Base-by-base conservation (phyloP, 805 yeast genomes). In the Wickerhamiella shivajii region DNA sequence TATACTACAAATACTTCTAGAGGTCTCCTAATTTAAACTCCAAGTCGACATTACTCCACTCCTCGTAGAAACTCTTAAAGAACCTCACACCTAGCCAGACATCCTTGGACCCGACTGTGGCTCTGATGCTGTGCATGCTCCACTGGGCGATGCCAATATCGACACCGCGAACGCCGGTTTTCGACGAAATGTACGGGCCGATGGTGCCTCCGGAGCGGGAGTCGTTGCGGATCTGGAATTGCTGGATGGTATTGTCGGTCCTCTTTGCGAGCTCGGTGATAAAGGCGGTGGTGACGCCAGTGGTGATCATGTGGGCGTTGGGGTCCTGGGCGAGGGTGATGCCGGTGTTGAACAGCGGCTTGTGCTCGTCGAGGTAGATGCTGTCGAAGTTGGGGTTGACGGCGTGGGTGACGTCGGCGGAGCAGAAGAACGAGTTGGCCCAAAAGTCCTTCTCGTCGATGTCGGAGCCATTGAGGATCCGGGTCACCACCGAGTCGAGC, bases 151-250 rank as follows among this genome's bases (percentile, higher is more conserved):
- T 75, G 36, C 93, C 93, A 38, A 79, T 55, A 47, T 80, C 93
- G 36, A 78, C 69, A 27, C 87, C 76, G 48, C 56, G 44, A 19
- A 56, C 39, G 10, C 69, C 69, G 49, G 53, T 46, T 24, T 47
- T 47, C 5, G 55, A 36, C 11, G 56, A 44, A 5, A 61, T 46
- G 40, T 61, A 48, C 51, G 74, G 93, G 0, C 94, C 94, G 50
- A 83, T 79, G 18, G 93, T 80, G 24, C 92, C 92, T 20, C 94
- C 94, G 1, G 84, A 74, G 51, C 90, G 69, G 11, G 79, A 67
- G 52, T 75, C 85, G 57, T 83, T 81, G 55, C 90, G 70, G 52
- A 79, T 77, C 50, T 81, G 93, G 72, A 80, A 80, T 56, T 49
- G 74, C 57, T 83, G 94, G 18, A 81, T 44, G 34, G 60, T 57